Conservation (phyloP, 1,284 basidiomycete species). For the Golubevia pallescens region DNA sequence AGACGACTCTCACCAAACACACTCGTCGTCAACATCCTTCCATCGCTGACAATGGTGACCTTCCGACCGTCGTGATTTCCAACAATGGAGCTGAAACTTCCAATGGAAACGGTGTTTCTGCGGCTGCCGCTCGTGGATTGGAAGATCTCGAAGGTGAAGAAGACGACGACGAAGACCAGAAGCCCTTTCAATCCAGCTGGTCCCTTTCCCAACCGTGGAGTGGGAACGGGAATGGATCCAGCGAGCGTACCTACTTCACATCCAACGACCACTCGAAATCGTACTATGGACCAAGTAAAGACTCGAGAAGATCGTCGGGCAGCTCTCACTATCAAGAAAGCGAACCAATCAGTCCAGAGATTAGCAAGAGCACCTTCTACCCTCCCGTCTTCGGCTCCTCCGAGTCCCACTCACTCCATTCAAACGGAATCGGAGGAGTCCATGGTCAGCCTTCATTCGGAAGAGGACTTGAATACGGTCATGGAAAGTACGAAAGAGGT, state of each 20-base stretch:
- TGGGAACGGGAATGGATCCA: not conserved
- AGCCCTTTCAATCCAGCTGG: not conserved
- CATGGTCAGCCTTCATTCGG: too few relatives aligned
- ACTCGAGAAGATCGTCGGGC: not conserved
- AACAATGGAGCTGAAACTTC: not conserved
- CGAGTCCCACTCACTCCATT: not conserved
- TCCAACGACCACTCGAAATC: not conserved
- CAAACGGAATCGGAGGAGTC: not conserved
- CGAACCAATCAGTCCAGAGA: not conserved
- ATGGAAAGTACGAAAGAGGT: too few relatives aligned
- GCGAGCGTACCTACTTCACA: not conserved
- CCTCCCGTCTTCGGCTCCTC: not conserved
- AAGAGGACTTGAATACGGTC: too few relatives aligned
- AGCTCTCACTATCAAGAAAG: not conserved
- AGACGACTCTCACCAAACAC: constrained; percentile 67
- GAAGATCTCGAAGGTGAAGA: not conserved
- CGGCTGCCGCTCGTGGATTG: not conserved
- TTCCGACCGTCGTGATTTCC: not conserved
- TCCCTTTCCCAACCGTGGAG: not conserved
- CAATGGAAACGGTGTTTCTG: not conserved
- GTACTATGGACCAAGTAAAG: not conserved
- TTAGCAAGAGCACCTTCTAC: not conserved
- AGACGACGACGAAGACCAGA: not conserved
- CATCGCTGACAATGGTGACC: not conserved
- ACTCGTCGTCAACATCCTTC: constrained; percentile 58